Conservation (phyloP, 139 green algal genomes). For the Coelastrella sp. region DNA sequence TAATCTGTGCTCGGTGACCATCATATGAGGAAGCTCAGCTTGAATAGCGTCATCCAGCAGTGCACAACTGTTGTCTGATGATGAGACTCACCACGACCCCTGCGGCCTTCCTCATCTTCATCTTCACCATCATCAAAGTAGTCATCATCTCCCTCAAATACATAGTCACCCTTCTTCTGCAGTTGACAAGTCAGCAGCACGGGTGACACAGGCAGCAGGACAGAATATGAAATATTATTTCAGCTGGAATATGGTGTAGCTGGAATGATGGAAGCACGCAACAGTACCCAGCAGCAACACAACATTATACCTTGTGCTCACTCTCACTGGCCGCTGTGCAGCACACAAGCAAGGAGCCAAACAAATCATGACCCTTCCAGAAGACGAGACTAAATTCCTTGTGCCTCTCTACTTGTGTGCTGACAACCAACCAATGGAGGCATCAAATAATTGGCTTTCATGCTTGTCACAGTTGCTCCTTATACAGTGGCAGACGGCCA, state of each 20-base stretch:
- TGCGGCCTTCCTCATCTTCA: background rate
- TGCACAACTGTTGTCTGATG: background rate
- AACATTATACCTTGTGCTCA: too few relatives aligned
- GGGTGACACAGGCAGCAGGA: background rate
- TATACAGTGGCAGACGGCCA: too few relatives aligned
- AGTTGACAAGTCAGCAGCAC: slow-evolving; percentile 6
- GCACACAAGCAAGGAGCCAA: too few relatives aligned
- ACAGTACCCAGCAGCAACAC: background rate
- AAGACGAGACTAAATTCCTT: too few relatives aligned
- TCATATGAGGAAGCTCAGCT: background rate
- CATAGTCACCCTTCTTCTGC: slow-evolving; percentile 30
- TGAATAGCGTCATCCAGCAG: too few relatives aligned
- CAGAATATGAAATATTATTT: background rate
- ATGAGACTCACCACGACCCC: background rate
- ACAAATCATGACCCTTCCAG: too few relatives aligned
- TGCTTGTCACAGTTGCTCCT: too few relatives aligned
- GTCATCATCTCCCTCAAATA: slow-evolving; percentile 37
- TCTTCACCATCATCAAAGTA: slow-evolving; percentile 26
- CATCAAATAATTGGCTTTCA: too few relatives aligned
- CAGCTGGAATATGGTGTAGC: background rate
- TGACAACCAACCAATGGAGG: too few relatives aligned
- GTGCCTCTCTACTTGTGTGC: too few relatives aligned
- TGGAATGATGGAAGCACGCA: too few relatives aligned
- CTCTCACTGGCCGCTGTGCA: too few relatives aligned
- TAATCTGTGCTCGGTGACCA: background rate